These are phyloP conservation scores for Trichoderma polysporum DNA, from an alignment of 2,329 filamentous ascomycete genomes.

Conservation along the genomic window DNA sequence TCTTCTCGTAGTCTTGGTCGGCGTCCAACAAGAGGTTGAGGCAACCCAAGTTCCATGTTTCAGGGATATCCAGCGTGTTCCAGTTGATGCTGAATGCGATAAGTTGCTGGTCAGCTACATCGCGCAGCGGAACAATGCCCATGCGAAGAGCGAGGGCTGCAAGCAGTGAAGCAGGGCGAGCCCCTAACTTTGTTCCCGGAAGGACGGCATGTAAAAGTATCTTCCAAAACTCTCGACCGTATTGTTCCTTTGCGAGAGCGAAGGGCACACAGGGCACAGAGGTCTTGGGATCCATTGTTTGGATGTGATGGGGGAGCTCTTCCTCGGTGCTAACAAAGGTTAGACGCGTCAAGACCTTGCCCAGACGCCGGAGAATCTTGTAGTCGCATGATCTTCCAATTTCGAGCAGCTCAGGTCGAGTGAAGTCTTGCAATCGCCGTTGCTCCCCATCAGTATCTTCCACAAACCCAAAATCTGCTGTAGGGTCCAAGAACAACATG, in stretches of 20 bases:
- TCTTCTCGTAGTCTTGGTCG: constrained; percentile 37
- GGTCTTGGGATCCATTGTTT: constrained; percentile 27
- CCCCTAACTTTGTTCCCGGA: constrained; percentile 47
- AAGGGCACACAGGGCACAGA: constrained; percentile 46
- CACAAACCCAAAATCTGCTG: constrained; percentile 36
- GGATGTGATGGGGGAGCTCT: constrained; percentile 46
- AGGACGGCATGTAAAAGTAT: constrained; percentile 48
- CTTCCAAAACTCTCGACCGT: constrained; percentile 46
- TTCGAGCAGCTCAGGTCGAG: constrained; percentile 49
- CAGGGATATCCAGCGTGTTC: constrained; percentile 48
- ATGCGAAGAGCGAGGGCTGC: constrained; percentile 50
- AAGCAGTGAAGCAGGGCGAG: constrained; percentile 46
- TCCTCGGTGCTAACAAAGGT: constrained; percentile 42
- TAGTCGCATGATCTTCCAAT: constrained; percentile 52
- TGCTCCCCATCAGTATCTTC: constrained; percentile 22
- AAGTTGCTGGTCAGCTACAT: constrained; percentile 43
- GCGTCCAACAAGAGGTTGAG: constrained; percentile 48
- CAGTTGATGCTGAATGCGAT: constrained; percentile 43
- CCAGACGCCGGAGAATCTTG: constrained; percentile 47
- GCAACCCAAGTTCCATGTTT: constrained; percentile 50
- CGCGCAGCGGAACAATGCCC: constrained; percentile 43
- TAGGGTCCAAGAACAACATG: constrained; percentile 51
- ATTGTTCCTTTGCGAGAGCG: constrained; percentile 37
- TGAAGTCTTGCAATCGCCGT: constrained; percentile 37
- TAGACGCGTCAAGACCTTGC: constrained; percentile 47